phyloP scores from a whole-genome alignment of 2,329 filamentous ascomycete genomes.

The Tolypocladium cylindrosporum region DNA sequence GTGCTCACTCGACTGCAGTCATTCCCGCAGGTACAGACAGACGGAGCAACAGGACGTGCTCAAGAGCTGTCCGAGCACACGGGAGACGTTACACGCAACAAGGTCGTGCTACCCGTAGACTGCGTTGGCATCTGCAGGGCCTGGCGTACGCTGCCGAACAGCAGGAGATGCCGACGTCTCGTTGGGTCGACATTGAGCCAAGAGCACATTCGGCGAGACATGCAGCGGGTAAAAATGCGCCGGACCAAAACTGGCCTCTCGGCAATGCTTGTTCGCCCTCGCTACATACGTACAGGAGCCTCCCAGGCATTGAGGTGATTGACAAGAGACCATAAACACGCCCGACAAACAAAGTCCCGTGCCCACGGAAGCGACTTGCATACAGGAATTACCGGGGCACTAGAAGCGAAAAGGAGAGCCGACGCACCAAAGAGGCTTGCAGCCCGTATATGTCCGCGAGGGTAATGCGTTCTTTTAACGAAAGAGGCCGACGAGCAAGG shows the following conservation, averaged over 20 bases:
- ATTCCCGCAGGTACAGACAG: not conserved
- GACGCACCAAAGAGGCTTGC: conserved; percentile 7
- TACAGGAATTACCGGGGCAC: not conserved
- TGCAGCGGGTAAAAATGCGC: conserved; percentile 5
- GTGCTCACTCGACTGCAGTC: not conserved
- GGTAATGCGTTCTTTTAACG: conserved; percentile 10
- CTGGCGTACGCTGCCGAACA: not conserved
- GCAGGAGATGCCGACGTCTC: not conserved
- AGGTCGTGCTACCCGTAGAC: not conserved
- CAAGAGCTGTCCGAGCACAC: not conserved
- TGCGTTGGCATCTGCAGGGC: not conserved
- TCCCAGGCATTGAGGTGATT: conserved; percentile 14
- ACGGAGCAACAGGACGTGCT: not conserved
- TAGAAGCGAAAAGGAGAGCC: conserved; percentile 7
- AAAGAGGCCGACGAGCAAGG: conserved; percentile 7
- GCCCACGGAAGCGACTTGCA: not conserved
- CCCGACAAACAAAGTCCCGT: conserved; percentile 11
- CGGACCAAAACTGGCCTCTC: conserved; percentile 30
- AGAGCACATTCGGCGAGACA: not conserved
- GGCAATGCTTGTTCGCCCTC: conserved; percentile 20
- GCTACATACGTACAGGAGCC: conserved; percentile 17
- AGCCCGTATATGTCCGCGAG: conserved; percentile 9
- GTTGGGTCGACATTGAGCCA: not conserved
- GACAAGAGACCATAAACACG: conserved; percentile 28
- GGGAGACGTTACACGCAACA: not conserved